phyloP scores from a whole-genome alignment of 768 basidiomycete species.

The Phlebiopsis gigantea region DNA sequence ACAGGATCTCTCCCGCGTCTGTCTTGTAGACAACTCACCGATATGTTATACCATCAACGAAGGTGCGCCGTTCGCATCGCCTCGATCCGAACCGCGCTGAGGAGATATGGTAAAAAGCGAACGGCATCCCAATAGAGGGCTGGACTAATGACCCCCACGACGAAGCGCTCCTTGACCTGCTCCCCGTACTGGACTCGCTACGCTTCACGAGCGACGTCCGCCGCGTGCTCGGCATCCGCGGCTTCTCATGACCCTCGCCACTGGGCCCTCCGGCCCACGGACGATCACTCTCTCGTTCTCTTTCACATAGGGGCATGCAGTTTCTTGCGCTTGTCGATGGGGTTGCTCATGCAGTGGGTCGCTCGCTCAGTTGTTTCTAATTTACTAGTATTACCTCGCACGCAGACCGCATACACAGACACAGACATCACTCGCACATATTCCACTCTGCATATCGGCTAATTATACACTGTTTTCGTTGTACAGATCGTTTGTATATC shows the following conservation, averaged over 20 bases:
- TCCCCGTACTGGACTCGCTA: constrained; percentile 93
- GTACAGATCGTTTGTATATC: constrained; percentile 8
- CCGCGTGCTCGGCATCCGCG: constrained; percentile 76
- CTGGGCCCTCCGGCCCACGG: neutral
- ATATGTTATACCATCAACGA: constrained; percentile 89
- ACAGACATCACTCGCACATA: neutral
- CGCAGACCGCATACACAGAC: neutral
- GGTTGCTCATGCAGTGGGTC: neutral
- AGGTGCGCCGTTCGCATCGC: constrained; percentile 46
- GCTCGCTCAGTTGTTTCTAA: constrained; percentile 3
- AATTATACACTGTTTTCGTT: constrained; percentile 1
- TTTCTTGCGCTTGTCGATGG: neutral
- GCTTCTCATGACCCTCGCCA: constrained; percentile 34
- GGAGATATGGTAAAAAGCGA: constrained; percentile 48
- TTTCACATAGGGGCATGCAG: neutral
- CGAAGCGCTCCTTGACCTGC: constrained; percentile 90
- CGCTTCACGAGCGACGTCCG: constrained; percentile 96
- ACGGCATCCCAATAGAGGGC: constrained; percentile 98
- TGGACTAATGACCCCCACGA: constrained; percentile 98
- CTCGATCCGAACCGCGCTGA: neutral
- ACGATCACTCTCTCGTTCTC: neutral
- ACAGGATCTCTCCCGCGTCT: constrained; percentile 85
- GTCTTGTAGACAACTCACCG: constrained; percentile 95
- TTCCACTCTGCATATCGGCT: neutral
- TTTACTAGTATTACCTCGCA: constrained; percentile 4